Base-by-base conservation (phyloP, 108 stramenopile genomes). In the Mediolabrus comicus region DNA sequence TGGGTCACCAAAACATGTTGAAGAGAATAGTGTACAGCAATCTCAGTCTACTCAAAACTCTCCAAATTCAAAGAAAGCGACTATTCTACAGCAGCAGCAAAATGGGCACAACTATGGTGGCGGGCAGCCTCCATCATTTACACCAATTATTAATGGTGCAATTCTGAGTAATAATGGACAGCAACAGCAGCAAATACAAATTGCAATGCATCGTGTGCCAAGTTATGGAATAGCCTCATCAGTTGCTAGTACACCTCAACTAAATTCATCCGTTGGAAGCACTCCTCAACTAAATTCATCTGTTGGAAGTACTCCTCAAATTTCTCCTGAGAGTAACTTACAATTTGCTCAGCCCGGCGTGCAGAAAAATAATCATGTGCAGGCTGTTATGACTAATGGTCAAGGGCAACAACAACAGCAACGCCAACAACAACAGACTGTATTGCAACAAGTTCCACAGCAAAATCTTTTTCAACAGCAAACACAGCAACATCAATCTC, bases 371-470 rank as follows among this genome's bases (percentile, higher is more conserved):
- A n/a, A 49, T 49, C 22, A 33, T 33, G 3, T 49, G 19, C n/a
- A n/a, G n/a, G n/a, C n/a, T n/a, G n/a, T 3, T 49, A 2, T 1
- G 9, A 49, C 19, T 49, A 17, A 6, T 22, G 46, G 22, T 49
- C 46, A 43, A 17, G 16, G 22, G 22, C 46, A 43, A 17, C 17
- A 17, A 17, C 41, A 49, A 24, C 19, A 22, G 22, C 56, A 57
- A n/a, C n/a, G n/a, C n/a, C 46, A 43, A 17, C 17, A 17, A 17
- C 41, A 49, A 24, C 19, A 22, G 22, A 25, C 25, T 30, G 56
- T 57, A 22, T 57, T 57, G 56, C 56, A 57, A 34, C 56, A 32
- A 57, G 56, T 57, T 32, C 56, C 56, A 6, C 56, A 57, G 56
- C 56, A 57, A 34, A n/a, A 17, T n/a, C 3, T 57, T 17, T 57